Conservation (phyloP, 179 eudicot genomes). For the Camellia oleifera region DNA sequence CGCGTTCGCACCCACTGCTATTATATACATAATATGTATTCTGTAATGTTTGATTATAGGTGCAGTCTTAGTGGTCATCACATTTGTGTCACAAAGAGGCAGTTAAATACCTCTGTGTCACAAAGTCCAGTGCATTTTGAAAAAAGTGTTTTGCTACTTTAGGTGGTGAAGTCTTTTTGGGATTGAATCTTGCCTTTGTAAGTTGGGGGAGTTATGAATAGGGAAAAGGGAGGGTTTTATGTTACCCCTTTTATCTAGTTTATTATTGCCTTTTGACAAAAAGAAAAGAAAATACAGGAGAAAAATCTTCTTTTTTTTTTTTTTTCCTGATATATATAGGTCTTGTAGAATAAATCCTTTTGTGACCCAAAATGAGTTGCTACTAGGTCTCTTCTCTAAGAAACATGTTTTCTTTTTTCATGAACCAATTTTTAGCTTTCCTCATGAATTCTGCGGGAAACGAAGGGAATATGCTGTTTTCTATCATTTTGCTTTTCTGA, state of each 20-base stretch:
- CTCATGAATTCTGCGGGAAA: background rate
- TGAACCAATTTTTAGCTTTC: background rate
- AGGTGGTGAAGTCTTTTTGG: too few relatives aligned
- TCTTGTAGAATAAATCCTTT: background rate
- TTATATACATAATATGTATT: too few relatives aligned
- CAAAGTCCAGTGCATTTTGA: too few relatives aligned
- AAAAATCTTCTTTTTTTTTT: too few relatives aligned
- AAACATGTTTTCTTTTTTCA: background rate
- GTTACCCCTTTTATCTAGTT: too few relatives aligned
- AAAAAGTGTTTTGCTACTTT: background rate
- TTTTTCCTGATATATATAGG: too few relatives aligned
- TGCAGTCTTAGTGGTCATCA: too few relatives aligned
- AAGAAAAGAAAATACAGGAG: background rate
- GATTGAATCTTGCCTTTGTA: constrained; percentile 4
- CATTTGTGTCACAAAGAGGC: too few relatives aligned
- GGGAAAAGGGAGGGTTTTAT: background rate
- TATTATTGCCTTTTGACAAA: background rate
- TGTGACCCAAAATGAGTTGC: background rate
- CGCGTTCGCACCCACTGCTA: too few relatives aligned
- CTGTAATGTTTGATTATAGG: too few relatives aligned
- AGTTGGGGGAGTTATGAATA: background rate
- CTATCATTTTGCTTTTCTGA: background rate
- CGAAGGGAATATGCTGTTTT: background rate
- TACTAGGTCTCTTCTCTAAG: background rate
- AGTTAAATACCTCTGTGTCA: too few relatives aligned